Percentiles rank a stretch among this genome's conserved stretches.
Conservation (phyloP, 2,329 filamentous ascomycete genomes). For the Alternaria angustiovoidea region DNA sequence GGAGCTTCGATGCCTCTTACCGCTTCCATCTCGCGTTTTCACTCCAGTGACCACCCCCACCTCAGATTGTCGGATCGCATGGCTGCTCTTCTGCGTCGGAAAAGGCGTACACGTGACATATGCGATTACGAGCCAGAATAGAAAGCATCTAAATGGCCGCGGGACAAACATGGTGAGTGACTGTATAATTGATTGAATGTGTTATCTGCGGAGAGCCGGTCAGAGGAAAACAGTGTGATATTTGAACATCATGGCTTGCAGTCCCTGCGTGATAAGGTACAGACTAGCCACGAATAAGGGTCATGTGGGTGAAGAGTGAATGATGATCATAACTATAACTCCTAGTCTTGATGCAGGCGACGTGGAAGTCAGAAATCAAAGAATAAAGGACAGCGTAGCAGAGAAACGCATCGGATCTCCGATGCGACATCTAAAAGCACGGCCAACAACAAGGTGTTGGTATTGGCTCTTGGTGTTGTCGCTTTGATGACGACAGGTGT, state of each 20-base stretch:
- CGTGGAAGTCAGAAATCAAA: background rate
- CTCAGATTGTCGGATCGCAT: constrained; percentile 6
- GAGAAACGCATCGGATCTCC: background rate
- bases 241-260: constrained; percentile 1
- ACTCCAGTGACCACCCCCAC: constrained; percentile 30
- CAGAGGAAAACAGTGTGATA: background rate
- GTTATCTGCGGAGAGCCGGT: constrained; percentile 2
- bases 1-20: background rate
- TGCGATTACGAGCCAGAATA: constrained; percentile 11
- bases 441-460: background rate
- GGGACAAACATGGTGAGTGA: constrained; percentile 17
- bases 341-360: background rate
- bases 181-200: background rate
- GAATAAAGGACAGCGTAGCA: background rate
- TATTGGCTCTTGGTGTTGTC: background rate
- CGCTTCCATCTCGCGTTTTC: constrained; percentile 29
- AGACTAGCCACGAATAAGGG: background rate
- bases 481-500: background rate
- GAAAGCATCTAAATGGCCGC: background rate
- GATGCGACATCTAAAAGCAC: background rate
- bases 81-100: background rate
- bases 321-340: background rate
- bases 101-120: constrained; percentile 17
- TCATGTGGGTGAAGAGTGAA: background rate
- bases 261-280: background rate